Percentiles rank a stretch among this genome's conserved stretches.
phyloP scores from a whole-genome alignment of 495 filamentous ascomycete genomes.

The Glonium stellatum region DNA sequence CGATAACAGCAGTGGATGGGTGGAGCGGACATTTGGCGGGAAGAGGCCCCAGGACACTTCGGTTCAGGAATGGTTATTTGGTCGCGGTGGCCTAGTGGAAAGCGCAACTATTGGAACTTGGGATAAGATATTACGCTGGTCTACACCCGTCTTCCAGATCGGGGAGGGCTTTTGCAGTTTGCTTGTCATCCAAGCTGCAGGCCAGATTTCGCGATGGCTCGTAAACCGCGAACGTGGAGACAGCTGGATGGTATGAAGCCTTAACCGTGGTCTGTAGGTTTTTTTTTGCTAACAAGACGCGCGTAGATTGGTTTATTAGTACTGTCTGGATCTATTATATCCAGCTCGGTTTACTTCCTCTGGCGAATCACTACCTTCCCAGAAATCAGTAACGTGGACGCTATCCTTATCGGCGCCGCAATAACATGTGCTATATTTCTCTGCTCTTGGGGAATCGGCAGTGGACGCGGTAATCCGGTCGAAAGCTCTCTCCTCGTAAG shows the following conservation, averaged over 20 bases:
- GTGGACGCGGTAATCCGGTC: conserved; percentile 88
- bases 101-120: conserved; percentile 72
- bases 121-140: conserved; percentile 85
- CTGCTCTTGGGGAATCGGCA: conserved; percentile 89
- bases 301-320: conserved; percentile 78
- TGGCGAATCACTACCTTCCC: conserved; percentile 92
- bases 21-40: conserved; percentile 68
- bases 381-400: conserved; percentile 87
- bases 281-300: conserved; percentile 28
- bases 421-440: conserved; percentile 88
- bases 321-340: conserved; percentile 81
- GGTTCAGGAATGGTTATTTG: conserved; percentile 76
- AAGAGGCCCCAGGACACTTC: conserved; percentile 57
- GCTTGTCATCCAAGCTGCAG: conserved; percentile 88
- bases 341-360: conserved; percentile 90
- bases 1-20: conserved; percentile 64
- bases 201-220: conserved; percentile 91
- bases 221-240: conserved; percentile 88
- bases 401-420: conserved; percentile 82
- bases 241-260: conserved; percentile 84
- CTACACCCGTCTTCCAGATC: conserved; percentile 90
- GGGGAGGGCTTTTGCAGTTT: conserved; percentile 94
- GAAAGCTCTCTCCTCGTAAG: conserved; percentile 76
- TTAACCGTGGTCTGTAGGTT: conserved; percentile 1
- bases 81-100: conserved; percentile 70